Evolutionary conservation across 805 yeast genomes (phyloP), one percentile per base, ranked within the genome.

Genomic region (Myxozyma nipponensis): DNA sequence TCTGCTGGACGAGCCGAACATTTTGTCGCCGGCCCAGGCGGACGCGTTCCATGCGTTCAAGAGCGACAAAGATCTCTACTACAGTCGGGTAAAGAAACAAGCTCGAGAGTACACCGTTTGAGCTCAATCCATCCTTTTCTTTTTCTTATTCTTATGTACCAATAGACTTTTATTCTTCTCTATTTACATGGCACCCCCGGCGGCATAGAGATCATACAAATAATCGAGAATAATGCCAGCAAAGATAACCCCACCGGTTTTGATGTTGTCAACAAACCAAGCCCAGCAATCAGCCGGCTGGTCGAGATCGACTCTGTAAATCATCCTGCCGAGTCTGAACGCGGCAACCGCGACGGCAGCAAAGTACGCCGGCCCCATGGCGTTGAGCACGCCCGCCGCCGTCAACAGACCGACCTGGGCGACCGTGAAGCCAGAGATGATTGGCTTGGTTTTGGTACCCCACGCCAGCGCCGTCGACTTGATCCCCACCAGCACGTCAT

Each of bases 11-110:
- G 77, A 82, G 34, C 99, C 99, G 34, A 93, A 93, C 65, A 95
- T 95, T 21, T 83, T 83, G 55, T 89, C 97, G 0, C 98, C 98
- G 1, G 98, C 98, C 0, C 98, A 93, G 70, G 93, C 88, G 59
- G 95, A 95, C 2, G 98, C 98, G 1, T 93, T 90, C 87, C 83
- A 83, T 67, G 87, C 91, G 0, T 62, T 61, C 49, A 58, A 51
- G 18, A 81, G 79, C 64, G 86, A 88, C 65, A 77, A 77, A 62
- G 72, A 74, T 0, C 71, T 77, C 38, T 93, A 93, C 66, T 87
- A 83, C 51, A 79, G 78, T 66, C 84, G 80, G 62, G 95, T 93
- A 25, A 71, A 71, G 57, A 87, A 86, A 57, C 98, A 93, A 70
- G 88, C 93, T 5, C 77, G 78, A 63, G 77, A 74, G 64, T 91